Evolutionary conservation across 345 rosid species (phyloP), one percentile per base, ranked within the genome.

Genomic region (Raphanus raphanistrum): DNA sequence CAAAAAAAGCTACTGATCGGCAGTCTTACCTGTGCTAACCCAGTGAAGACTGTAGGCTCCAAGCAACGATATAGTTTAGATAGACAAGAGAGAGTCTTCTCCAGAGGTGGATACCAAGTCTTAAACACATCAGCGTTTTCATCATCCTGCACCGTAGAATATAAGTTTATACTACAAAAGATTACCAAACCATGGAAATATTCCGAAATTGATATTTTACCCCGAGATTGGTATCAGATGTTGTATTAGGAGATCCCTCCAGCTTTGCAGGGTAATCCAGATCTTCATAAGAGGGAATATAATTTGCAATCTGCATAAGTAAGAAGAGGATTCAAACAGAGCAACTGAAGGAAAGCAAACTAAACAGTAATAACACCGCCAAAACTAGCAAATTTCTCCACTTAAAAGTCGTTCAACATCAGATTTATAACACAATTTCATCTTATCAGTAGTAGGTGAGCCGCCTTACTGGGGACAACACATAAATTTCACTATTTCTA

Each of bases 61-160:
- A 95, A 78, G 86, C 96, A 95, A 26, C 82, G 90, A 77, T 95
- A 92, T 79, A 95, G 77, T 84, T 91, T 95, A 15, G 98, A 90
- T 65, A 95, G 96, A 88, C 91, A 87, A 68, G 99, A 90, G 63
- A 95, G 69, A 52, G 99, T 92, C 83, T 88, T 92, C 88, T 95
- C 99, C 77, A 95, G 70, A 33, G 99, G 92, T 43, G 99, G 97
- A 78, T 92, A 95, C 99, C 97, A 92, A 83, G 92, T 85, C 80
- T 86, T 91, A 83, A 85, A 88, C 68, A 83, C 85, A 83, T 87
- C 88, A 17, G 89, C 66, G 70, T 82, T 87, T 82, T 81, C 97
- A 68, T 83, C 88, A 76, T 82, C 87, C 98, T 92, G 89, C 75
- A 61, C 67, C 66, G 73, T 35, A 75, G 41, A 31, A 71, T 50